Evolutionary conservation across 495 filamentous ascomycete species (phyloP), one percentile per base, ranked within the genome.

Genomic region (Lichina pygmaea): DNA sequence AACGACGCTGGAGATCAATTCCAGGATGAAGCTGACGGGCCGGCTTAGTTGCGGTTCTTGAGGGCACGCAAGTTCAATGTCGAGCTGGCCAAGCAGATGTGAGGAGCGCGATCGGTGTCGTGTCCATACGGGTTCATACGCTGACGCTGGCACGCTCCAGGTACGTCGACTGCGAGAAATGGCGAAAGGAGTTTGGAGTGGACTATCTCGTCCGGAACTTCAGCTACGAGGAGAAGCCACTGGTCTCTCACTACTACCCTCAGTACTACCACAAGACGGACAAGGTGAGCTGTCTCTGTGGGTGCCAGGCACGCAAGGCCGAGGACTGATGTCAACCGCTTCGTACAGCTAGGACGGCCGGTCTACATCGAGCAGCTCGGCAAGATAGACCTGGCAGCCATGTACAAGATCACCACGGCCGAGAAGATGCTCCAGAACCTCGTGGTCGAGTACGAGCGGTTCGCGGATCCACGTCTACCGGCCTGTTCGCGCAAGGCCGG

Each of bases 191-290:
- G 38, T 86, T 76, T 55, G 72, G 75, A 44, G 82, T 92, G n/a
- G 84, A 94, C 60, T 68, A 91, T 38, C 71, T 86, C 13, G 69
- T 81, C 45, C 67, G 67, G 41, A 77, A 64, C 44, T 97, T 92
- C 66, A 74, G 86, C 37, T 93, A 93, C 60, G 67, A 63, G 30
- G 91, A 94, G 70, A 93, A 93, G 69, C 61, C 69, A 43, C 54
- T 84, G 55, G 71, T 97, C 41, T 89, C 85, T 65, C 63, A 86
- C 58, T 94, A 78, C 67, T 97, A 97, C 60, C 84, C 86, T 4
- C 89, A 97, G 66, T 97, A 89, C 67, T 97, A 97, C 60, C 89
- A 97, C 71, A 93, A 92, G 66, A 97, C 83, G 6, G 89, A 97
- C 63, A 93, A 91, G 69, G 86, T 89, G 62, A 32, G 61, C 51